Percentiles rank a stretch among this genome's conserved stretches.
Conservation (phyloP, 371 early-diverging fungal species). For the Saksenaea oblongispora region DNA sequence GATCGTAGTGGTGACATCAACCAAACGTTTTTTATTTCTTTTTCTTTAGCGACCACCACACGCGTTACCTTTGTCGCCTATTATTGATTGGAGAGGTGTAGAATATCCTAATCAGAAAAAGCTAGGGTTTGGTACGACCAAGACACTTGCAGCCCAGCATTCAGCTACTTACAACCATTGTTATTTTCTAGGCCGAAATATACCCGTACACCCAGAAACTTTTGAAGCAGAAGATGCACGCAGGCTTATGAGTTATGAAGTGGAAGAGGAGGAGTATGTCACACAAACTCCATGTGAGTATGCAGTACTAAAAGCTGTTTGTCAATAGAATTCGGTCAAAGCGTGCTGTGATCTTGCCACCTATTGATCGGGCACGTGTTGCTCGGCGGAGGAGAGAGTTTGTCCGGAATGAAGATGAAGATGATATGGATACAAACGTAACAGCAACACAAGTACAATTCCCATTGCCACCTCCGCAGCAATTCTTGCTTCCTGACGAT, state of each 20-base stretch:
- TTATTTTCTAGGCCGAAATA: constrained; percentile 30
- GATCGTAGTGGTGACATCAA: neutral
- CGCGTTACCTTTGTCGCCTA: constrained; percentile 56
- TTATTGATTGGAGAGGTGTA: constrained; percentile 71
- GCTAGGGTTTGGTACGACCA: constrained; percentile 54
- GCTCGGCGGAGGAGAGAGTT: constrained; percentile 44
- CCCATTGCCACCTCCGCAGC: constrained; percentile 29
- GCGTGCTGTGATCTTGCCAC: constrained; percentile 29
- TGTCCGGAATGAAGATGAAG: constrained; percentile 51
- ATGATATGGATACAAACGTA: constrained; percentile 50
- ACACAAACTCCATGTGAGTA: neutral
- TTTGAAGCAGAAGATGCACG: constrained; percentile 49
- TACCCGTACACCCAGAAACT: constrained; percentile 53
- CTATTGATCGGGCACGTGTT: constrained; percentile 48
- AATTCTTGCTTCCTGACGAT: constrained; percentile 51
- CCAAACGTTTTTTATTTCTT: neutral
- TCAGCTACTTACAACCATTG: neutral
- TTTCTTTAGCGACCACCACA: constrained; percentile 61
- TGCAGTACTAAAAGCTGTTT: neutral
- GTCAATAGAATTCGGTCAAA: constrained; percentile 14
- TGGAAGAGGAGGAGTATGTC: constrained; percentile 51
- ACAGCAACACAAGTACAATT: constrained; percentile 44
- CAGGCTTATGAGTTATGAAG: constrained; percentile 43
- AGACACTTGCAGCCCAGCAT: neutral
- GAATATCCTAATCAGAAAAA: constrained; percentile 68